A percentile compares a stretch with the other conserved stretches of the same genome.
Conservation (phyloP, 495 filamentous ascomycete genomes). For the Neurospora sp. region DNA sequence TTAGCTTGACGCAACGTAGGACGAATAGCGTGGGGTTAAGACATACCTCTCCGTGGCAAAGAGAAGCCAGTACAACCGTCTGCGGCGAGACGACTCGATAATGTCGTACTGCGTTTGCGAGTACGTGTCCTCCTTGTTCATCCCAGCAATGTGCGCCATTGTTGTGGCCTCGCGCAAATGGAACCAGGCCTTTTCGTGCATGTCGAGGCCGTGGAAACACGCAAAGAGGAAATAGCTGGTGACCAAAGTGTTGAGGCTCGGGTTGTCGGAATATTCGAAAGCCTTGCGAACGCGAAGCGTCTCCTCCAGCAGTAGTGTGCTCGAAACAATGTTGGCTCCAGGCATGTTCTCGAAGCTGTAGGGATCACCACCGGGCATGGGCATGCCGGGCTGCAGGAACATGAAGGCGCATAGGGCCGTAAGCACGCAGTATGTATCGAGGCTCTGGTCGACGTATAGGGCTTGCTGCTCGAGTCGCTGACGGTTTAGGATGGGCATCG, state of each 20-base stretch:
- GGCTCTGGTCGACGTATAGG: constrained; percentile 52
- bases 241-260: constrained; percentile 56
- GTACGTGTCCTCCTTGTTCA: constrained; percentile 55
- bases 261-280: constrained; percentile 62
- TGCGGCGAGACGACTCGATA: constrained; percentile 42
- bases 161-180: constrained; percentile 64
- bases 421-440: constrained; percentile 70
- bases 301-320: constrained; percentile 63
- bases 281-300: constrained; percentile 63
- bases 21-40: neutral
- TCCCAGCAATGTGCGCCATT: constrained; percentile 43
- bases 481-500: constrained; percentile 69
- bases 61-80: constrained; percentile 62
- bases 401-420: constrained; percentile 74
- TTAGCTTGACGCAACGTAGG: constrained; percentile 8
- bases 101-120: constrained; percentile 34
- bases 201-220: constrained; percentile 61
- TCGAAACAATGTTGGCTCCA: constrained; percentile 43
- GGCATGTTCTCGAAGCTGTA: constrained; percentile 42
- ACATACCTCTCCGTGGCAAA: constrained; percentile 60
- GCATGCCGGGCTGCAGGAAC: constrained; percentile 75
- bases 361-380: constrained; percentile 40
- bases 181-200: constrained; percentile 65
- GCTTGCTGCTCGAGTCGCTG: constrained; percentile 55
- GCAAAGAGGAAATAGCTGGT: constrained; percentile 78